phyloP scores from a whole-genome alignment of 1,139 yeast species.

The Blastobotrys indianensis region DNA sequence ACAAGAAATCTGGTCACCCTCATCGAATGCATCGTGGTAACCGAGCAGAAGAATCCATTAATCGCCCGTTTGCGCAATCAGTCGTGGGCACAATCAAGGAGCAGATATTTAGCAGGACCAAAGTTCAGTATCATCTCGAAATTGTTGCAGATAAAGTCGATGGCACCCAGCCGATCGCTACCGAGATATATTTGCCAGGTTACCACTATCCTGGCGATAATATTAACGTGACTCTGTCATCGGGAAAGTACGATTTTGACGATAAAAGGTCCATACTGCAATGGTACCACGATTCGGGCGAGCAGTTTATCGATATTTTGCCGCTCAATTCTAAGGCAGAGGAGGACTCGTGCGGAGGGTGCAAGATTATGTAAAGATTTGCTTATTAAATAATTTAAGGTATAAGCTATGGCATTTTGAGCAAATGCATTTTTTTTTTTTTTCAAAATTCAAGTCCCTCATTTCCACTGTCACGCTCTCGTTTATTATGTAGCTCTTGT shows the following conservation, averaged over 20 bases:
- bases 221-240: constrained; percentile 40
- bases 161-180: constrained; percentile 24
- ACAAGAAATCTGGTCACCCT: neutral
- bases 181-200: constrained; percentile 60
- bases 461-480: constrained; percentile 20
- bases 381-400: constrained; percentile 11
- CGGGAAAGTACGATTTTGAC: constrained; percentile 53
- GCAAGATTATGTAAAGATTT: constrained; percentile 3
- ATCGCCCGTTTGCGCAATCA: constrained; percentile 66
- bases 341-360: neutral
- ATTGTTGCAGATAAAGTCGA: constrained; percentile 30
- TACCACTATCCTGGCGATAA: constrained; percentile 53
- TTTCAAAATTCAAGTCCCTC: constrained; percentile 21
- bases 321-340: constrained; percentile 1
- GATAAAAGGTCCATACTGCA: constrained; percentile 50
- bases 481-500: constrained; percentile 40
- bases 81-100: constrained; percentile 47
- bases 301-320: constrained; percentile 7
- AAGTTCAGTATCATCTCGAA: constrained; percentile 44
- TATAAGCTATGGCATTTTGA: constrained; percentile 1
- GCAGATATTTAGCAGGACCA: constrained; percentile 51
- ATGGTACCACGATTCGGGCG: constrained; percentile 59
- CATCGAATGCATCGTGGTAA: constrained; percentile 25
- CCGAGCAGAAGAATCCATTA: constrained; percentile 62
- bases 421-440: too few relatives aligned